phyloP scores from a whole-genome alignment of 257 asterid species.

The Fraxinus quadrangulata region DNA sequence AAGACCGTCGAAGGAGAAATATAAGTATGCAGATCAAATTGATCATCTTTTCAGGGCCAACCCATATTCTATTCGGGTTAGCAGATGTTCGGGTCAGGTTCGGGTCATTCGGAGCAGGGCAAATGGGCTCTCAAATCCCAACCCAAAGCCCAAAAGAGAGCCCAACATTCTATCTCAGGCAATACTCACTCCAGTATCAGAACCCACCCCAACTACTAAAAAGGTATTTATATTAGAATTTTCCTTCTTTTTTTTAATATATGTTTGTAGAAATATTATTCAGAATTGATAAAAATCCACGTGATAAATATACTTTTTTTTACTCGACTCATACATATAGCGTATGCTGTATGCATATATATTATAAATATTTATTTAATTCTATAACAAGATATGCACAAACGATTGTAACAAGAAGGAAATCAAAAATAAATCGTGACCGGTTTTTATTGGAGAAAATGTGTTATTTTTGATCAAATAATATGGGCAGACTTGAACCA shows the following conservation, averaged over 20 bases:
- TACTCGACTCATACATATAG: no score
- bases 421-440: no score
- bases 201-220: conserved; percentile 55
- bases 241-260: neutral
- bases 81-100: conserved; percentile 31
- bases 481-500: no score
- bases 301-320: no score
- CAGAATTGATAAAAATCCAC: no score
- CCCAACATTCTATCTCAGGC: conserved; percentile 38
- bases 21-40: conserved; percentile 32
- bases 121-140: conserved; percentile 32
- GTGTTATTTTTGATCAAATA: no score
- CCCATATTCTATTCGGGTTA: conserved; percentile 25
- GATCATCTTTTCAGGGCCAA: conserved; percentile 23
- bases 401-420: no score
- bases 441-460: no score
- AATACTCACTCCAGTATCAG: conserved; percentile 60
- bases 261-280: neutral
- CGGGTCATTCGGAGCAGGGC: conserved; percentile 36
- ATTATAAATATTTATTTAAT: no score
- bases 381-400: no score
- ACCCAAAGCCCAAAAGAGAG: conserved; percentile 35
- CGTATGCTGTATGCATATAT: no score
- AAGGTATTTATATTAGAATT: conserved; percentile 38
- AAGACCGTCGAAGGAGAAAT: conserved; percentile 40